Conservation (phyloP, 1,284 basidiomycete species). For the Malassezia pachydermatis region DNA sequence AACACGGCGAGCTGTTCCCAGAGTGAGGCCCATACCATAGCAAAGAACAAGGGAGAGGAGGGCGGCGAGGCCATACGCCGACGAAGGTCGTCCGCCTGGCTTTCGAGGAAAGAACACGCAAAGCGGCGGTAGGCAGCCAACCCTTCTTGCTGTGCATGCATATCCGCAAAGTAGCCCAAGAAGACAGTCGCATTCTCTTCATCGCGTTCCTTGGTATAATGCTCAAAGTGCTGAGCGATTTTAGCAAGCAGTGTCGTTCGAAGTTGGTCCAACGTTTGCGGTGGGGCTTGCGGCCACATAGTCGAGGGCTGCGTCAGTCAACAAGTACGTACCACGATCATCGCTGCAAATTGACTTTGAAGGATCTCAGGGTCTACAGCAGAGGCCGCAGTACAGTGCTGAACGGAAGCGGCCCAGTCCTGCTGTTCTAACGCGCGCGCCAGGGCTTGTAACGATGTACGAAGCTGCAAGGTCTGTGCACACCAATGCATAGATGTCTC, state of each 20-base stretch:
- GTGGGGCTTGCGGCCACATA: slow-evolving; percentile 72
- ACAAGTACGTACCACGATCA: slow-evolving; percentile 55
- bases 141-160: slow-evolving; percentile 71
- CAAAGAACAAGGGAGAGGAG: slow-evolving; percentile 27
- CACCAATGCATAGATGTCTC: slow-evolving; percentile 74
- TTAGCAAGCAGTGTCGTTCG: slow-evolving; percentile 65
- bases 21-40: slow-evolving; percentile 58
- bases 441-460: slow-evolving; percentile 70
- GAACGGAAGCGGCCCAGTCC: slow-evolving; percentile 90
- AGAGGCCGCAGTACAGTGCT: slow-evolving; percentile 82
- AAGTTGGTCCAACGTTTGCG: slow-evolving; percentile 66
- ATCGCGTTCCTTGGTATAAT: slow-evolving; percentile 63
- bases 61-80: slow-evolving; percentile 20
- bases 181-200: slow-evolving; percentile 73
- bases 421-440: slow-evolving; percentile 66
- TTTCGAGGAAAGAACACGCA: slow-evolving; percentile 70
- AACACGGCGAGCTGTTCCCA: slow-evolving; percentile 93
- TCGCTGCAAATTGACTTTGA: slow-evolving; percentile 72
- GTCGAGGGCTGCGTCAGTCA: slow-evolving; percentile 58
- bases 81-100: slow-evolving; percentile 24
- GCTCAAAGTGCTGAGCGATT: slow-evolving; percentile 68
- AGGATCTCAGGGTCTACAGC: slow-evolving; percentile 66
- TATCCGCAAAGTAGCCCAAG: slow-evolving; percentile 90
- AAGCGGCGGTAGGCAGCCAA: slow-evolving; percentile 87
- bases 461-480: slow-evolving; percentile 75